Base-by-base conservation (phyloP, 106 monocot species). In the Acorus gramineus region DNA sequence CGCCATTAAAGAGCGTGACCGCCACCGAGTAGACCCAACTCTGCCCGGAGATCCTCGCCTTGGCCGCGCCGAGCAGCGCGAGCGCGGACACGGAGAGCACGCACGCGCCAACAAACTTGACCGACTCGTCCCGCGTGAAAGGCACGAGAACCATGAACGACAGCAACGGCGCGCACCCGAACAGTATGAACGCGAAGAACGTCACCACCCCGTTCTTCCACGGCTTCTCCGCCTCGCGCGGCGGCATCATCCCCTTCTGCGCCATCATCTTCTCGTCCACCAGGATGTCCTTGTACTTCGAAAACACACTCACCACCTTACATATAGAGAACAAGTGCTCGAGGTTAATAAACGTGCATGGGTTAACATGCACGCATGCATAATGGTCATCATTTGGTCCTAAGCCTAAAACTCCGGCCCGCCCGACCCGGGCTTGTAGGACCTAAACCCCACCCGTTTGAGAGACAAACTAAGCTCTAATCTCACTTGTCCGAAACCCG, bases 101-200 rank as follows among this genome's bases (percentile, higher is more conserved):
- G 8, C 61, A 75, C 2, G 68, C 75, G 3, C 44, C 68, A 13
- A 60, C 6, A 60, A 74, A 74, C 59, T 63, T 66, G 53, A 46
- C 46, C 10, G 63, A 57, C 14, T 55, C 55, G 60, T 49, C 42
- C 3, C 8, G 11, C 12, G 59, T 61, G 67, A 74, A 66, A 4
- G 74, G 74, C 10, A 67, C 59, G 66, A 61, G 48, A 10, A 74
- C 58, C 3, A 60, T n/a, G 67, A 67, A 74, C 9, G 74, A 59
- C 43, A 74, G 66, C 5, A 74, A 67, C 4, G 74, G 74, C 4
- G 58, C 54, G 44, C 44, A 7, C 47, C 68, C 68, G 50, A 75
- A 68, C 2, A 8, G 44, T 2, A 73, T 3, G 58, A 73, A 65
- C 12, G 66, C 7, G 10, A 50, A 9, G 49, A 73, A 66, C 66